Conservation (phyloP, 2,329 filamentous ascomycete species). For the Lasiodiplodia sp. region DNA sequence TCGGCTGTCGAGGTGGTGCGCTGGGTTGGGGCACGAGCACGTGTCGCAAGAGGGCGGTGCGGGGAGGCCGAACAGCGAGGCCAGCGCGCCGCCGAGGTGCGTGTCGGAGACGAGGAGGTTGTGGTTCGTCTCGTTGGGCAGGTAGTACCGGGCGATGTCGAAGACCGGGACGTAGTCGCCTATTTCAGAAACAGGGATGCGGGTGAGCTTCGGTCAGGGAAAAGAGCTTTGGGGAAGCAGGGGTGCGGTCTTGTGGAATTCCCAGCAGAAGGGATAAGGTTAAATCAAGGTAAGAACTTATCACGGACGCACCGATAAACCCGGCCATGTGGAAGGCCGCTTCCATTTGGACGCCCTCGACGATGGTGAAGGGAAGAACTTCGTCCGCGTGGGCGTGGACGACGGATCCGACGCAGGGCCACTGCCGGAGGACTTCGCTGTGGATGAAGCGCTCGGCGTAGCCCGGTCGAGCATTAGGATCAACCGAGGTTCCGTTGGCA, state of each 20-base stretch:
- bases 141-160: slow-evolving; percentile 42
- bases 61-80: slow-evolving; percentile 39
- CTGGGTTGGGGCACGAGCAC: too few relatives aligned
- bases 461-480: slow-evolving; percentile 43
- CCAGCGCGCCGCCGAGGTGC: slow-evolving; percentile 44
- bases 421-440: slow-evolving; percentile 54
- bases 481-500: slow-evolving; percentile 47
- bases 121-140: slow-evolving; percentile 39
- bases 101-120: slow-evolving; percentile 45
- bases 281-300: neutral
- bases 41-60: too few relatives aligned
- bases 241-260: neutral
- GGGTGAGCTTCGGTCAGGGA: too few relatives aligned
- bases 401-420: slow-evolving; percentile 52
- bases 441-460: slow-evolving; percentile 56
- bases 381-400: slow-evolving; percentile 53
- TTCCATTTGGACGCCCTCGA: slow-evolving; percentile 50
- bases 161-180: slow-evolving; percentile 46
- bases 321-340: slow-evolving; percentile 52
- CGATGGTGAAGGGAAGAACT: slow-evolving; percentile 51
- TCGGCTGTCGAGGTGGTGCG: too few relatives aligned
- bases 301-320: slow-evolving; percentile 45
- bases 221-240: neutral
- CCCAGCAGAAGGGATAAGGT: neutral
- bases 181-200: slow-evolving; percentile 27